Percentiles rank a stretch among this genome's conserved stretches.
Evolutionary conservation across 78 protist genomes (phyloP).

Genomic region (Protostelium mycophagum): DNA sequence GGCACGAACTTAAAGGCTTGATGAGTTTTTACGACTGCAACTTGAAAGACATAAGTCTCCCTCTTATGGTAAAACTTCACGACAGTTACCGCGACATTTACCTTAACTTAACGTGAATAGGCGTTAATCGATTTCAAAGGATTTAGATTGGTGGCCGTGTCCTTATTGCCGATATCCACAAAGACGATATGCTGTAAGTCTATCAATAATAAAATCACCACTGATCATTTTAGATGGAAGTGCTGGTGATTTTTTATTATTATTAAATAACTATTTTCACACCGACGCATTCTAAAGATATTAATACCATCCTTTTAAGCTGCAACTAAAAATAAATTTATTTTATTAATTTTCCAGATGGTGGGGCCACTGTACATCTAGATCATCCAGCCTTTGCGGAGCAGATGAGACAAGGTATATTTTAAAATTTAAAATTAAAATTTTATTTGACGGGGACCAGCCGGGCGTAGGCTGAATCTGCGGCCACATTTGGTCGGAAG

Average conservation of each 20-base stretch:
- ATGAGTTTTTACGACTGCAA: slow-evolving; percentile 53
- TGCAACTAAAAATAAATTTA: too few relatives aligned
- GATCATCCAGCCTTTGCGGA: slow-evolving; percentile 13
- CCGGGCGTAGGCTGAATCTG: slow-evolving; percentile 25
- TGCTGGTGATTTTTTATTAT: neutral
- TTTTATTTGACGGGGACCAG: neutral
- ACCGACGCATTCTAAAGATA: too few relatives aligned
- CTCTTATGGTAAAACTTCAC: neutral
- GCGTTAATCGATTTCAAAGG: slow-evolving; percentile 69
- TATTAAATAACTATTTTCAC: too few relatives aligned
- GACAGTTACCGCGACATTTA: neutral
- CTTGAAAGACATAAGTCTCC: slow-evolving; percentile 19
- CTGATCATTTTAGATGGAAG: neutral
- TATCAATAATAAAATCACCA: too few relatives aligned
- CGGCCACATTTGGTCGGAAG: slow-evolving; percentile 50
- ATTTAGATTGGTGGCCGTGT: slow-evolving; percentile 55
- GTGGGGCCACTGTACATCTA: slow-evolving; percentile 52
- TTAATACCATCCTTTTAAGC: too few relatives aligned
- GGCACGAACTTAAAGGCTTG: slow-evolving; percentile 60
- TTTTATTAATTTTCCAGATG: slow-evolving; percentile 12
- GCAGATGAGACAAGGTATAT: slow-evolving; percentile 21
- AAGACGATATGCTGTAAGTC: slow-evolving; percentile 57
- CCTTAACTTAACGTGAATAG: slow-evolving; percentile 4
- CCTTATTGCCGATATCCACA: slow-evolving; percentile 38
- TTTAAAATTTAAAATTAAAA: too few relatives aligned